Conservation (phyloP, 192 early-diverging fungal species). For the Rhizoclosmatium sp. region DNA sequence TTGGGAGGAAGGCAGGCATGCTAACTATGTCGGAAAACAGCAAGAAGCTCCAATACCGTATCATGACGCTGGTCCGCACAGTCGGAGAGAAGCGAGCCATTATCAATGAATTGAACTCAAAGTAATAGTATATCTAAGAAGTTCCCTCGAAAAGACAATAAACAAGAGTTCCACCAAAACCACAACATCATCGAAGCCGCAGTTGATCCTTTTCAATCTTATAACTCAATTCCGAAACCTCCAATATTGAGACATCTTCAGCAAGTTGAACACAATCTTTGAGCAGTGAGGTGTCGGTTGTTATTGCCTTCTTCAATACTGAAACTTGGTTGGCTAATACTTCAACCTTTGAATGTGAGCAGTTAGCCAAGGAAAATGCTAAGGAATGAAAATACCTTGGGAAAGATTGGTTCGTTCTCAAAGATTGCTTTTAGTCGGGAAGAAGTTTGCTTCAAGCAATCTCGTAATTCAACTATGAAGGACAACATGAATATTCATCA, state of each 20-base stretch:
- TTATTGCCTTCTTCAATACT: neutral
- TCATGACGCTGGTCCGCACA: constrained; percentile 24
- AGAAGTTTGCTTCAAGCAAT: neutral
- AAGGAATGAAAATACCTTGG: neutral
- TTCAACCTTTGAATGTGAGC: neutral
- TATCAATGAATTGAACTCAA: constrained; percentile 23
- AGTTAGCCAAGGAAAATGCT: neutral
- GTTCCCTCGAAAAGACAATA: neutral
- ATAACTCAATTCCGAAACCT: constrained; percentile 2
- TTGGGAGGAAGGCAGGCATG: neutral
- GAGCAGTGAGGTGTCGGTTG: neutral
- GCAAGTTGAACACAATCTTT: constrained; percentile 1
- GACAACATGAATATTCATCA: neutral
- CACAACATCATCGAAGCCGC: neutral
- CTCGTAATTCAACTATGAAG: constrained; percentile 1
- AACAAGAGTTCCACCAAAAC: constrained; percentile 5
- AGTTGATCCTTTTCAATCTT: constrained; percentile 14
- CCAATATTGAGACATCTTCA: neutral
- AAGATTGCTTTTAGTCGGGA: neutral
- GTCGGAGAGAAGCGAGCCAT: constrained; percentile 18
- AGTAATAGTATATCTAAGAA: constrained; percentile 6
- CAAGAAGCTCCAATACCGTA: constrained; percentile 36
- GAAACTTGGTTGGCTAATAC: neutral
- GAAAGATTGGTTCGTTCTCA: neutral
- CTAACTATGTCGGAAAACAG: neutral